phyloP scores from a whole-genome alignment of 2,329 filamentous ascomycete species.

The Dothistroma septosporum region DNA sequence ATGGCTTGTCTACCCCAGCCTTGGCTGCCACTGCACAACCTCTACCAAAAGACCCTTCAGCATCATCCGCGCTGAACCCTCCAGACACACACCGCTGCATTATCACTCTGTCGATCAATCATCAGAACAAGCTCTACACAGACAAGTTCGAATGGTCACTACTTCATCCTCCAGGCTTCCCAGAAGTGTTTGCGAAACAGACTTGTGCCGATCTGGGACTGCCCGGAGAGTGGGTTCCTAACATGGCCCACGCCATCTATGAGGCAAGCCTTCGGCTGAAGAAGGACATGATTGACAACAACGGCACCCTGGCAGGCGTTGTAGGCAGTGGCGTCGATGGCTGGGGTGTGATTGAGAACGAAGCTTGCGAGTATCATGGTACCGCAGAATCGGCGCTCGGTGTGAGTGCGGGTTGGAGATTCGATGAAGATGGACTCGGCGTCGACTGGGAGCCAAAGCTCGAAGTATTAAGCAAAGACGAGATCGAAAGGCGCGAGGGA shows the following conservation, averaged over 20 bases:
- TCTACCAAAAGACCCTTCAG: slow-evolving; percentile 38
- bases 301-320: slow-evolving; percentile 55
- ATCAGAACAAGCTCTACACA: slow-evolving; percentile 85
- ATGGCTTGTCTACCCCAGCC: slow-evolving; percentile 43
- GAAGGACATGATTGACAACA: slow-evolving; percentile 93
- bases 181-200: slow-evolving; percentile 85
- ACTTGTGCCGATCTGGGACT: slow-evolving; percentile 91
- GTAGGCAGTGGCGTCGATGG: slow-evolving; percentile 67
- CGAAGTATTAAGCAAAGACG: slow-evolving; percentile 74
- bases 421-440: slow-evolving; percentile 83
- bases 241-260: slow-evolving; percentile 94
- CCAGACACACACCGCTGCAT: slow-evolving; percentile 95
- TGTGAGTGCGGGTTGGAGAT: slow-evolving; percentile 89
- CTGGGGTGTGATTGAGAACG: slow-evolving; percentile 76
- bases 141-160: slow-evolving; percentile 99
- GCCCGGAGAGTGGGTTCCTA: slow-evolving; percentile 86
- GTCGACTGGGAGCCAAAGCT: slow-evolving; percentile 51
- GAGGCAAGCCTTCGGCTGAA: slow-evolving; percentile 88
- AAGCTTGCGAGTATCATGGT: slow-evolving; percentile 62
- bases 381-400: slow-evolving; percentile 37
- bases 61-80: slow-evolving; percentile 66
- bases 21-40: slow-evolving; percentile 68
- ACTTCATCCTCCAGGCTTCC: slow-evolving; percentile 82
- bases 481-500: slow-evolving; percentile 94
- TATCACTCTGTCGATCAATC: slow-evolving; percentile 83